A percentile compares a stretch with the other conserved stretches of the same genome.
Evolutionary conservation across 2,329 filamentous ascomycete genomes (phyloP).

Genomic region (Monosporascus sp.): DNA sequence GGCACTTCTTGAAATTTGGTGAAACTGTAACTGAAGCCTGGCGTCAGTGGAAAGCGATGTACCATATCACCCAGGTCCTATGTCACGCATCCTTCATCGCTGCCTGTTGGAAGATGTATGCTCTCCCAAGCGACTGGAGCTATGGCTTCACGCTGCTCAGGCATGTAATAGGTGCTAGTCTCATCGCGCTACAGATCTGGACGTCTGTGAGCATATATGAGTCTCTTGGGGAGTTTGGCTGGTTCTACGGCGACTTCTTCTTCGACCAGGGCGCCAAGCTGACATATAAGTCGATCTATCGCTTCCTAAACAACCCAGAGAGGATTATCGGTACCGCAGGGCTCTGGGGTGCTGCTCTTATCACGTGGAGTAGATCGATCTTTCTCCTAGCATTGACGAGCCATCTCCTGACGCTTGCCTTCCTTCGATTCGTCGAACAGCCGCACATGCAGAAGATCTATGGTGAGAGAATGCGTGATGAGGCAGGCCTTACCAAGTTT

Average conservation of each 20-base stretch:
- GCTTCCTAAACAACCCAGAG: conserved; percentile 96
- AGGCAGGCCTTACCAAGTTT: conserved; percentile 89
- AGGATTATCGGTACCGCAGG: conserved; percentile 88
- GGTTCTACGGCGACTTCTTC: conserved; percentile 99
- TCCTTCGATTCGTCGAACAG: conserved; percentile 89
- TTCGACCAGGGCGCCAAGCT: conserved; percentile 84
- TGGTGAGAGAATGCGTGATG: conserved; percentile 72
- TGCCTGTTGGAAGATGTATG: conserved; percentile 95
- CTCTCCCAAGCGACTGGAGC: conserved; percentile 77
- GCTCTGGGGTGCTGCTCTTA: conserved; percentile 91
- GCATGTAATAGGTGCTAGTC: conserved; percentile 75
- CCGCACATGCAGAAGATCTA: conserved; percentile 99
- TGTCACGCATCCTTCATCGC: conserved; percentile 85
- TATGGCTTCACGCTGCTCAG: conserved; percentile 81
- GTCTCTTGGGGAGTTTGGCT: conserved; percentile 93
- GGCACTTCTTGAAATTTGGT: conserved; percentile 95
- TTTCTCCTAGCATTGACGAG: conserved; percentile 82
- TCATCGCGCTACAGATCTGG: conserved; percentile 88
- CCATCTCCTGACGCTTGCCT: conserved; percentile 78
- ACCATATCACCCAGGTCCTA: conserved; percentile 87
- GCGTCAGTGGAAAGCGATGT: conserved; percentile 96
- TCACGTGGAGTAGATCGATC: conserved; percentile 83
- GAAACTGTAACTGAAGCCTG: conserved; percentile 88
- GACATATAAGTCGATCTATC: conserved; percentile 95
- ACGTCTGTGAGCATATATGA: conserved; percentile 91